Evolutionary conservation across 2,329 filamentous ascomycete genomes (phyloP).

Genomic region (Penicillium sp.): DNA sequence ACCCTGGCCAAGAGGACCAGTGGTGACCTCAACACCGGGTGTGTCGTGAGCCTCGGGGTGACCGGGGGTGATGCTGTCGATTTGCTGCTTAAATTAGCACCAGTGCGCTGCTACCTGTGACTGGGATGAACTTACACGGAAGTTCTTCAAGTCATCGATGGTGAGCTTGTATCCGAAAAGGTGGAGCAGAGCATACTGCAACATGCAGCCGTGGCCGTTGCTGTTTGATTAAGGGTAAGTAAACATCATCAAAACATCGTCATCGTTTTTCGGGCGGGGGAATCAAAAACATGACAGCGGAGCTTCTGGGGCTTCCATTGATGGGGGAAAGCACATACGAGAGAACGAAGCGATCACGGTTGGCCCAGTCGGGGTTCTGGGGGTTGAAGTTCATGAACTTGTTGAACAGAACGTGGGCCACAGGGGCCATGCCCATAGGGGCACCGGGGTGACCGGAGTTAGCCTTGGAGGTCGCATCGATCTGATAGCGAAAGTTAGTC

Average conservation of each 20-base stretch:
- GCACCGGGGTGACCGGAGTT: slow-evolving; percentile 99
- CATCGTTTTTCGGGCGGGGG: neutral
- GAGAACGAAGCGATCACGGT: slow-evolving; percentile 97
- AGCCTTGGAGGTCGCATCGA: slow-evolving; percentile 92
- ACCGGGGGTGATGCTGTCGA: slow-evolving; percentile 82
- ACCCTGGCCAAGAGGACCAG: slow-evolving; percentile 94
- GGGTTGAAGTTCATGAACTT: slow-evolving; percentile 99
- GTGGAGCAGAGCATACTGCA: slow-evolving; percentile 97
- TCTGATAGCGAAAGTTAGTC: slow-evolving; percentile 52
- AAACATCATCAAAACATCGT: neutral
- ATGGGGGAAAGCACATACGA: slow-evolving; percentile 65
- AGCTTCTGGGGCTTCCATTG: neutral
- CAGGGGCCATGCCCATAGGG: slow-evolving; percentile 94
- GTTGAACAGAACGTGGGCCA: slow-evolving; percentile 96
- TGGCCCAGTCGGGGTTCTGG: slow-evolving; percentile 95
- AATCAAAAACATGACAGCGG: too few relatives aligned
- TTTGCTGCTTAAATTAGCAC: slow-evolving; percentile 46
- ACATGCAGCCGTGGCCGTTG: slow-evolving; percentile 99
- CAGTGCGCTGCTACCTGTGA: neutral
- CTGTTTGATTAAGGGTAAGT: slow-evolving; percentile 46
- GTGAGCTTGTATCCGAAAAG: slow-evolving; percentile 84
- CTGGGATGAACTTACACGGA: slow-evolving; percentile 68
- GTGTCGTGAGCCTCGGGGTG: slow-evolving; percentile 97
- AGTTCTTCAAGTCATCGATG: slow-evolving; percentile 89
- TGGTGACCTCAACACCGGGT: slow-evolving; percentile 95